phyloP scores from a whole-genome alignment of 192 early-diverging fungal genomes.

The Backusella parvicylindrica region DNA sequence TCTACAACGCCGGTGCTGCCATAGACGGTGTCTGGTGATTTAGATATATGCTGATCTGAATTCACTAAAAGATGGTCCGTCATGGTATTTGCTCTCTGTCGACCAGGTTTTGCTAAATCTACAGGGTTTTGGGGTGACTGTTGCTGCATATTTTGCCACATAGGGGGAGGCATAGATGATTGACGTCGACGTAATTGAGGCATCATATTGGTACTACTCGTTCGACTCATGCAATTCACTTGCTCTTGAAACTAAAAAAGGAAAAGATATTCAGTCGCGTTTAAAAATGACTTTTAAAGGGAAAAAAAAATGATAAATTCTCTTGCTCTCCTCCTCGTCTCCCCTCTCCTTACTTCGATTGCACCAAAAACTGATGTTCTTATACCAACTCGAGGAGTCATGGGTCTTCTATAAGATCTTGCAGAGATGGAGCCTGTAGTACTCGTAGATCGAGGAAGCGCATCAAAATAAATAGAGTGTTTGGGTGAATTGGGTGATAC shows the following conservation, averaged over 20 bases:
- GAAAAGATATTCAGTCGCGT: not conserved
- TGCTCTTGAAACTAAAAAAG: slow-evolving; percentile 26
- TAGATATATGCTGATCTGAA: not conserved
- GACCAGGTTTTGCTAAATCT: not conserved
- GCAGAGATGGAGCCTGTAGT: slow-evolving; percentile 10
- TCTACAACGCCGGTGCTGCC: not conserved
- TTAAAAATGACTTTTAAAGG: not conserved
- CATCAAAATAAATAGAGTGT: not conserved
- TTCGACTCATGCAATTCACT: slow-evolving; percentile 1
- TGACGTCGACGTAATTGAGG: not conserved
- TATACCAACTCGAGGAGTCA: slow-evolving; percentile 33
- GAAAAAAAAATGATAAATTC: slow-evolving; percentile 10
- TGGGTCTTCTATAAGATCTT: slow-evolving; percentile 8
- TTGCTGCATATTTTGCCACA: not conserved
- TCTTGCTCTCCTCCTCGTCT: not conserved
- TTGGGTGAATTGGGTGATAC: slow-evolving; percentile 18
- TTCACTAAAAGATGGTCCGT: not conserved
- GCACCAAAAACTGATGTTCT: slow-evolving; percentile 51
- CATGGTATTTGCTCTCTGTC: slow-evolving; percentile 10
- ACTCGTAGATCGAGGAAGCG: slow-evolving; percentile 9
- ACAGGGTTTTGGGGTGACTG: not conserved
- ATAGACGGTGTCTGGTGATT: not conserved
- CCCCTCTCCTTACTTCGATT: slow-evolving; percentile 48
- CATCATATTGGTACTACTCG: slow-evolving; percentile 1
- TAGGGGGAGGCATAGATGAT: slow-evolving; percentile 11